phyloP scores from a whole-genome alignment of 1,284 basidiomycete genomes.

The Vanrija humicola region DNA sequence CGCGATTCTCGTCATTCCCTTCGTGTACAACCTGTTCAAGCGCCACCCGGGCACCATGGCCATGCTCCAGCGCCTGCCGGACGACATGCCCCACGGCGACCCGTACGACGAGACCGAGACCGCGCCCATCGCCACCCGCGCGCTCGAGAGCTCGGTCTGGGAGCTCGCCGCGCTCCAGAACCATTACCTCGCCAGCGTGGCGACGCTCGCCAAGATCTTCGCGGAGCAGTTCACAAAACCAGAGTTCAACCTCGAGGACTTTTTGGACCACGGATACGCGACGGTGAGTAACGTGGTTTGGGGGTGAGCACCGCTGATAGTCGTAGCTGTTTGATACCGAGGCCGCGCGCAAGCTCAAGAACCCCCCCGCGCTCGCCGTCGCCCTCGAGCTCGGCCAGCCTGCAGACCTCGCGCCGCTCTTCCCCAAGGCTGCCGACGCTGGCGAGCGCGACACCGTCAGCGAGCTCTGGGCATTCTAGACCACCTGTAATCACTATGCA shows the following conservation, averaged over 20 bases:
- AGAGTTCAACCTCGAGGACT: conserved; percentile 87
- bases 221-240: conserved; percentile 90
- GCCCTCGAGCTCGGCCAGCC: conserved; percentile 27
- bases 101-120: conserved; percentile 61
- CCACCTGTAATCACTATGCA: no score
- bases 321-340: conserved; percentile 82
- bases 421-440: not conserved
- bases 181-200: conserved; percentile 82
- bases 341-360: conserved; percentile 69
- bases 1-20: conserved; percentile 83
- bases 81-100: conserved; percentile 47
- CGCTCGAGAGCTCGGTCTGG: conserved; percentile 86
- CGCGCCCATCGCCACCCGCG: conserved; percentile 73
- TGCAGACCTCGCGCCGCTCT: conserved; percentile 2
- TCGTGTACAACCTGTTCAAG: conserved; percentile 93
- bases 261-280: conserved; percentile 89
- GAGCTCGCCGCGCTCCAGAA: conserved; percentile 74
- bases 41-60: conserved; percentile 84
- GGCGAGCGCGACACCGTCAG: conserved; percentile 5
- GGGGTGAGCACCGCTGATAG: not conserved
- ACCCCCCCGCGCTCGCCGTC: conserved; percentile 62
- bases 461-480: conserved; percentile 11
- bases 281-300: conserved; percentile 60
- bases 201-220: conserved; percentile 80
- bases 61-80: conserved; percentile 71